These are phyloP conservation scores for Termitomyces sp. DNA, from an alignment of 768 basidiomycete genomes.

Conservation along the genomic window DNA sequence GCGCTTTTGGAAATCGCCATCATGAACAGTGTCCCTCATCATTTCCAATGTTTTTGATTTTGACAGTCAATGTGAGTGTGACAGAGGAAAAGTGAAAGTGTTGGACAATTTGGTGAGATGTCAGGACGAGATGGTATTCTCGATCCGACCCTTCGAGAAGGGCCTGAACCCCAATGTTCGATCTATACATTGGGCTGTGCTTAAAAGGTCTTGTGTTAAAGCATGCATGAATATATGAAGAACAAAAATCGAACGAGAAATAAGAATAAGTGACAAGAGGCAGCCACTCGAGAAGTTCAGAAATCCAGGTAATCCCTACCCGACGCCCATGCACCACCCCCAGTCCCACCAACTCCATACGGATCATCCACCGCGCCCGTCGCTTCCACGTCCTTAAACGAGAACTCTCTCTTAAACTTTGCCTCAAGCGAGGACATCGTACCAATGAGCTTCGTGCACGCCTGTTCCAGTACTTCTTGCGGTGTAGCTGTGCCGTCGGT, in stretches of 20 bases:
- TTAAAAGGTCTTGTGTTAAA: neutral
- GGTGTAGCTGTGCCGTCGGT: slow-evolving; percentile 88
- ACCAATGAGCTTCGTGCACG: slow-evolving; percentile 78
- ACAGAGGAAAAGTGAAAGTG: too few species aligned
- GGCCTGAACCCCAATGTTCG: too few species aligned
- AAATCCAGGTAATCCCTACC: slow-evolving; percentile 25
- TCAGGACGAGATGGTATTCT: too few species aligned
- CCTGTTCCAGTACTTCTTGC: slow-evolving; percentile 76
- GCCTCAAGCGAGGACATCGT: slow-evolving; percentile 64
- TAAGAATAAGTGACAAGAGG: neutral
- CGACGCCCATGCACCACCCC: slow-evolving; percentile 19
- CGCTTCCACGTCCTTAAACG: slow-evolving; percentile 68
- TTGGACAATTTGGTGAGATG: too few species aligned
- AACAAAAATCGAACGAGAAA: neutral
- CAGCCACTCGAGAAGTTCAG: slow-evolving; percentile 4
- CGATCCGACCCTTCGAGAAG: too few species aligned
- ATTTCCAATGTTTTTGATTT: too few species aligned
- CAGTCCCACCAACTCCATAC: slow-evolving; percentile 36
- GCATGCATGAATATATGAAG: neutral
- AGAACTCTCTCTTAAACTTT: slow-evolving; percentile 82
- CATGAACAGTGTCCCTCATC: too few species aligned
- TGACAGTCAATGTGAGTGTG: too few species aligned
- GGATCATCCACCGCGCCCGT: slow-evolving; percentile 40
- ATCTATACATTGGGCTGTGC: too few species aligned
- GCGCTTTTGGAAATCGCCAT: too few species aligned